Percentiles rank a stretch among this genome's conserved stretches.
These are phyloP conservation scores for Boletus mariae DNA, from an alignment of 1,284 basidiomycete genomes.

Conservation along the genomic window DNA sequence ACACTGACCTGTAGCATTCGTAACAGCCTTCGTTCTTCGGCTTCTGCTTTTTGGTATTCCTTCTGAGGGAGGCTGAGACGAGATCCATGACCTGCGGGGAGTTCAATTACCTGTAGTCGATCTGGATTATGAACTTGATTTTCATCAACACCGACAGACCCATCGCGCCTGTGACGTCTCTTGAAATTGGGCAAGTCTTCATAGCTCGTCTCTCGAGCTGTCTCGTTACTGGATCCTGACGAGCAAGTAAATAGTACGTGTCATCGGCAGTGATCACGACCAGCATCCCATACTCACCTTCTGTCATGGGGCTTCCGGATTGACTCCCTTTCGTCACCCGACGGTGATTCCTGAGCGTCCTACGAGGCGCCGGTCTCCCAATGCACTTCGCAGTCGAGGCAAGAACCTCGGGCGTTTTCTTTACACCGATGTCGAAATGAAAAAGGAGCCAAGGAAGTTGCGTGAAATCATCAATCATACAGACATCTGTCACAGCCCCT, in stretches of 20 bases:
- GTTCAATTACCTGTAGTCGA: conserved; percentile 4
- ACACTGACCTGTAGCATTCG: conserved; percentile 12
- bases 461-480: conserved; percentile 16
- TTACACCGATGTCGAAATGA: conserved; percentile 9
- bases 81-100: background rate
- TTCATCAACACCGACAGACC: background rate
- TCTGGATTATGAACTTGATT: background rate
- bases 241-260: background rate
- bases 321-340: background rate
- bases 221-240: background rate
- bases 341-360: background rate
- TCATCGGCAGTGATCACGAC: background rate
- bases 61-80: background rate
- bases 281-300: background rate
- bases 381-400: background rate
- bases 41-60: conserved; percentile 13
- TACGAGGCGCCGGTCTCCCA: background rate
- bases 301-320: background rate
- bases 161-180: background rate
- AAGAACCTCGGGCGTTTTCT: background rate
- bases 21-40: conserved; percentile 16
- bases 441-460: conserved; percentile 15
- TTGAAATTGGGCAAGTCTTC: background rate
- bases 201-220: background rate
- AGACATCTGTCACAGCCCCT: conserved; percentile 1